These are phyloP conservation scores for Tagetes patula DNA, from an alignment of 129 eudicot species.

Conservation along the genomic window DNA sequence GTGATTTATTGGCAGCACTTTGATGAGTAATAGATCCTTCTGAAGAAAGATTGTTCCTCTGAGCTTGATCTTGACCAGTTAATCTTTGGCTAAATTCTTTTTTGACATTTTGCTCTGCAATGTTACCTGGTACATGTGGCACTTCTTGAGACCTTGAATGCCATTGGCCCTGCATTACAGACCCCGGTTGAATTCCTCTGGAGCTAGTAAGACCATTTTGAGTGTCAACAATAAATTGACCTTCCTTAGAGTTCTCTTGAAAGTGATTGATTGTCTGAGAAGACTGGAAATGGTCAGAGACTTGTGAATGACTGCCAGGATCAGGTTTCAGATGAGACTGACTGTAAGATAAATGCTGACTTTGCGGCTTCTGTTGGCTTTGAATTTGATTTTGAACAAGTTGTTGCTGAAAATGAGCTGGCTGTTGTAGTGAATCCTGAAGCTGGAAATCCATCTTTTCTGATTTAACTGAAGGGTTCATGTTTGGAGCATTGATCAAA, in stretches of 20 bases:
- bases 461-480: constrained; percentile 40
- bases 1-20: constrained; percentile 34
- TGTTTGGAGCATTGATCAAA: constrained; percentile 30
- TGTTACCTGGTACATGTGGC: constrained; percentile 34
- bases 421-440: constrained; percentile 30
- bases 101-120: constrained; percentile 49
- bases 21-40: constrained; percentile 39
- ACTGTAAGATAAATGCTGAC: constrained; percentile 34
- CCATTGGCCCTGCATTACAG: constrained; percentile 56
- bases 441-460: constrained; percentile 44
- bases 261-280: constrained; percentile 47
- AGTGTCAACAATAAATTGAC: constrained; percentile 46
- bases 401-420: constrained; percentile 52
- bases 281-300: constrained; percentile 52
- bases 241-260: constrained; percentile 40
- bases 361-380: constrained; percentile 39
- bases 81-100: constrained; percentile 60
- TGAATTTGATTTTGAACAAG: constrained; percentile 52
- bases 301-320: constrained; percentile 39
- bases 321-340: constrained; percentile 52
- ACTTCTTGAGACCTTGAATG: constrained; percentile 51
- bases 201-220: constrained; percentile 42
- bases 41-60: constrained; percentile 56
- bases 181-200: constrained; percentile 42
- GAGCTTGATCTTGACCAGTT: constrained; percentile 56